Percentiles rank a stretch among this genome's conserved stretches.
These are phyloP conservation scores for Oldenlandia corymbosa DNA, from an alignment of 257 asterid genomes.

Conservation along the genomic window DNA sequence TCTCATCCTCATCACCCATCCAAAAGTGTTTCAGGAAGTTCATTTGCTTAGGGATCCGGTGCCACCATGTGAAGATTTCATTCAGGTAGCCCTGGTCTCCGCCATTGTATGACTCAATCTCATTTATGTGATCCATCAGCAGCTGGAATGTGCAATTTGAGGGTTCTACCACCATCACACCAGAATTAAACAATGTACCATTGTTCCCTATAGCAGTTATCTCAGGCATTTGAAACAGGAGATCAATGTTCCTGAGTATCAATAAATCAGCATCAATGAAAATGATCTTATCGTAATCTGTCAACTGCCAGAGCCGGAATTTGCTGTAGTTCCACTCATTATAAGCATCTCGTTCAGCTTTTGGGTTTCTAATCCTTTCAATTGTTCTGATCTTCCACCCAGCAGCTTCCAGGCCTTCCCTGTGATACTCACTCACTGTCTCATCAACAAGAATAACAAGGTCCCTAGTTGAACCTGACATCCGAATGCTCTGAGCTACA, in stretches of 20 bases:
- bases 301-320: conserved; percentile 90
- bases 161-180: conserved; percentile 91
- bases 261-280: conserved; percentile 82
- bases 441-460: conserved; percentile 86
- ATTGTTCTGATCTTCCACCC: conserved; percentile 85
- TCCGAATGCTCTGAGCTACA: conserved; percentile 93
- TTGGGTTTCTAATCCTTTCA: conserved; percentile 78
- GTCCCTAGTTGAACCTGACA: conserved; percentile 86
- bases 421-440: conserved; percentile 62
- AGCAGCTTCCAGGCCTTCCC: conserved; percentile 70
- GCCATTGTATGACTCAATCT: conserved; percentile 83
- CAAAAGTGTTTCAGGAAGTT: conserved; percentile 83
- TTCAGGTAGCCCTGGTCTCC: conserved; percentile 94
- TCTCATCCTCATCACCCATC: conserved; percentile 69
- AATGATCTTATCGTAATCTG: conserved; percentile 82
- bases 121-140: conserved; percentile 79
- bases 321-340: conserved; percentile 93
- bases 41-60: conserved; percentile 80
- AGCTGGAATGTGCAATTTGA: conserved; percentile 75
- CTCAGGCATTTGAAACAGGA: conserved; percentile 87
- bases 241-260: conserved; percentile 71
- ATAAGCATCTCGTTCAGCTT: conserved; percentile 85
- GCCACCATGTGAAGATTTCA: conserved; percentile 96
- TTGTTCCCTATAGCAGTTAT: conserved; percentile 82
- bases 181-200: conserved; percentile 83